Base-by-base conservation (phyloP, 1,284 basidiomycete species). In the Ceratobasidium sp. region DNA sequence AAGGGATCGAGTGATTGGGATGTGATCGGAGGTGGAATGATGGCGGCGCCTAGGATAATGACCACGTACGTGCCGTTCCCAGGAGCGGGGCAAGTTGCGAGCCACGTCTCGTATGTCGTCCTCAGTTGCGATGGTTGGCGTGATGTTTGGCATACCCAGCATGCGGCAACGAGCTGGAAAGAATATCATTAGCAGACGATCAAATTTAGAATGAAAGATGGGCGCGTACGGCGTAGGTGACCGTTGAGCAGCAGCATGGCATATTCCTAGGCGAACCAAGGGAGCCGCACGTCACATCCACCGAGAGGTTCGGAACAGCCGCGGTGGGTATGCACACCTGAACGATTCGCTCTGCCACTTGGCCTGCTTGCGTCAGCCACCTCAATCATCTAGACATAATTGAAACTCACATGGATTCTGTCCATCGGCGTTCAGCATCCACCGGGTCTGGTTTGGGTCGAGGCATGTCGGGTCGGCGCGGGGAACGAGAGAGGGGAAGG, bases 131-230 rank as follows among this genome's bases (percentile, higher is more conserved):
- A 22, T 17, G 31, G 19, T n/a, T 31, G 41, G 11, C 45, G 44
- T 33, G 48, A 29, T 22, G 66, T 69, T 51, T 69, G 66, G 53
- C 66, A 69, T 19, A 69, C 66, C 31, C 51, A 54, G 47, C 66
- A 69, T 8, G 29, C 66, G 15, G 66, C 50, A 15, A 29, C 53
- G 7, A 69, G 65, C 65, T 69, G 41, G 29, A 59, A 19, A 36
- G 31, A n/a, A 53, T 53, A 6, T 53, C n/a, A 53, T n/a, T n/a
- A 8, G 15, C 27, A 8, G 54, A 24, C 14, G 17, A 22, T 27
- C 22, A 24, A 54, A 1, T n/a, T 22, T 22, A 14, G 36, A 47
- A 41, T 14, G 47, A 11, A 60, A 7, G 57, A 36, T 7, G 57
- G 9, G n/a, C 36, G 47, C 60, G 33, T 24, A 69, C 65, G 41